Evolutionary conservation across 2,329 filamentous ascomycete genomes (phyloP).

Genomic region (Bipolaris bicolor): DNA sequence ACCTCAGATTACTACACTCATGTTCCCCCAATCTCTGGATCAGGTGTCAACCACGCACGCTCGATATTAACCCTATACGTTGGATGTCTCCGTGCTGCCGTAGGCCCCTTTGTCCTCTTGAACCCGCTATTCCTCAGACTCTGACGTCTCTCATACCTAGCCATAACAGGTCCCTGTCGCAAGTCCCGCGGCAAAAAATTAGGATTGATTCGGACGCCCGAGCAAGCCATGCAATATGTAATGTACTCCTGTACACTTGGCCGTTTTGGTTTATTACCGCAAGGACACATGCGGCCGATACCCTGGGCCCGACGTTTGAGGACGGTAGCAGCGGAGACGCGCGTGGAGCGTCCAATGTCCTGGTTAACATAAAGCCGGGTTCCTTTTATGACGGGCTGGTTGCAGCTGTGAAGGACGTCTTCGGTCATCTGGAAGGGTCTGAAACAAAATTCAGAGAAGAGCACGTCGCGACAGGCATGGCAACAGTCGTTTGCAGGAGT

Average conservation of each 20-base stretch:
- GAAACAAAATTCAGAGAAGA: not conserved
- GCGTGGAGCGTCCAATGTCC: not conserved
- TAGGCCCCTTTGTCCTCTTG: not conserved
- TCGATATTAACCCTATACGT: conserved; percentile 2
- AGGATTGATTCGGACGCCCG: not conserved
- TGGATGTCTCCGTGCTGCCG: not conserved
- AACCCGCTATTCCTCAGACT: not conserved
- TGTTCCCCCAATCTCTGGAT: not conserved
- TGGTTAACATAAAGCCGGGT: not conserved
- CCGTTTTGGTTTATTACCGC: not conserved
- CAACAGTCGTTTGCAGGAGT: not conserved
- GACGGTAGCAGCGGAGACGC: not conserved
- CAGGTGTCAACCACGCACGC: not conserved
- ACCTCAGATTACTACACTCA: not conserved
- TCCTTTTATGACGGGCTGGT: not conserved
- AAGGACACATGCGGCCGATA: conserved; percentile 1
- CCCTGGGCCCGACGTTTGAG: not conserved
- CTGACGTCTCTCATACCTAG: not conserved
- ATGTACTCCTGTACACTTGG: conserved; percentile 1
- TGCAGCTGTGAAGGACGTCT: not conserved
- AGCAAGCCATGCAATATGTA: not conserved
- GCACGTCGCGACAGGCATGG: not conserved
- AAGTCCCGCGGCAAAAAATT: not conserved
- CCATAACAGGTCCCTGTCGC: not conserved
- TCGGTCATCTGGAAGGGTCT: not conserved